Base-by-base conservation (phyloP, 2,329 filamentous ascomycete species). In the Helotiales sp. region DNA sequence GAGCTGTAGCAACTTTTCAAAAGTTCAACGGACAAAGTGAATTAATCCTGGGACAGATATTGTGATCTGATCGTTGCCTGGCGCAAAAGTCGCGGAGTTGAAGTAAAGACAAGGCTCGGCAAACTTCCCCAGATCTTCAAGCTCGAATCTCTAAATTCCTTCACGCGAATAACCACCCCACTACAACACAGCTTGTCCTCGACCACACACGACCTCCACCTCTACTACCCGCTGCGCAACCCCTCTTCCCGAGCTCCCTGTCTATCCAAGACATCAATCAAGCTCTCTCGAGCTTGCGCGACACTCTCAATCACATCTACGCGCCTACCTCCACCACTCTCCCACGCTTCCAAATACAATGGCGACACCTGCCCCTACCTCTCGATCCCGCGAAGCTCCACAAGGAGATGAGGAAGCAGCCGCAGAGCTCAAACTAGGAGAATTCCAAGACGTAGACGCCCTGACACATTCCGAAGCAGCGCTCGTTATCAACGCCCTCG, bases 381-480 rank as follows among this genome's bases (percentile, higher is more conserved):
- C 87, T 55, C 87, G 89, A 59, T 80, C 82, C 61, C 91, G 89
- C 75, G 88, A 86, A 63, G 78, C 81, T 44, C 83, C 83, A 48
- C 82, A 85, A 57, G 89, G 89, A 71, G 93, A 96, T 73, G 93
- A 98, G 75, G 92, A 97, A 77, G 93, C 93, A 24, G 86, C 88
- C 50, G 79, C 84, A 7, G 85, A 86, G 55, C 85, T 98, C 63
- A 90, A 88, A 73, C 88, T 99, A 10, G 95, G 95, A 76, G 93
- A 97, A 72, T 97, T 98, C 76, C 86, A 96, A 68, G 82, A 93
- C 70, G 92, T 96, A 65, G 91, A 95, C 72, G 93, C 93, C 5
- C 81, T 99, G 61, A 96, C 93, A 46, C 84, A 97, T 53, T 96
- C 91, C 31, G 95, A 98, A 77, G 93, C 95, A 1, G 85, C 91